Base-by-base conservation (phyloP, 257 asterid species). In the Hygrophila difformis region DNA sequence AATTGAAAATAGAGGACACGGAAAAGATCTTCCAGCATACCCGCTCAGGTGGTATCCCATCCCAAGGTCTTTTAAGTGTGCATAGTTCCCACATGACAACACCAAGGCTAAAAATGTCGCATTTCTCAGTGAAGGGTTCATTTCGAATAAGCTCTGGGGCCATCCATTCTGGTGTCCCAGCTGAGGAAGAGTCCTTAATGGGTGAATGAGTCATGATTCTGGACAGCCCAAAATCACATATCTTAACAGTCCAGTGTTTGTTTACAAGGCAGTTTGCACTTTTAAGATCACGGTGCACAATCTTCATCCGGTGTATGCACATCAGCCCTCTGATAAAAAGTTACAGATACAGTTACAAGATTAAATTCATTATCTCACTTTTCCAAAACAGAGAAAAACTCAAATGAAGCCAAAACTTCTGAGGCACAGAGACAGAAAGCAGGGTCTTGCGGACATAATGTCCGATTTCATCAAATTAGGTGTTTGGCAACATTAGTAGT, bases 111-210 rank as follows among this genome's bases (percentile, higher is more conserved):
- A 86, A 91, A 51, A 91, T 86, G 69, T 91, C 99, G 38, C 99
- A 91, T 74, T 91, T 86, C 75, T 82, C 95, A 1, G 94, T 64
- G 71, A 78, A 86, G 35, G 94, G 84, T 48, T 86, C 94, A 8
- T 76, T 86, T 10, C 92, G 86, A 14, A 91, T 78, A 28, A 91
- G 95, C 70, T 91, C 99, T 17, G 99, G 99, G 35, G 99, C 99
- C 99, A 91, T 86, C 99, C 99, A 86, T 62, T 91, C 99, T n/a
- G 96, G 99, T 62, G 99, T 91, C 58, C 99, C 96, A 21, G 96
- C 96, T 0, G 93, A 78, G 14, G 95, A 76, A 31, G 83, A 59
- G 66, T 82, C 95, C 43, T 65, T 68, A 59, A 80, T 72, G 51
- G 84, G 66, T 44, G 59, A 44, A 47, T 80, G 74, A 31, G 66